Percentiles rank a stretch among this genome's conserved stretches.
Evolutionary conservation across 2,329 filamentous ascomycete genomes (phyloP).

Genomic region (Neospermospora avenae): DNA sequence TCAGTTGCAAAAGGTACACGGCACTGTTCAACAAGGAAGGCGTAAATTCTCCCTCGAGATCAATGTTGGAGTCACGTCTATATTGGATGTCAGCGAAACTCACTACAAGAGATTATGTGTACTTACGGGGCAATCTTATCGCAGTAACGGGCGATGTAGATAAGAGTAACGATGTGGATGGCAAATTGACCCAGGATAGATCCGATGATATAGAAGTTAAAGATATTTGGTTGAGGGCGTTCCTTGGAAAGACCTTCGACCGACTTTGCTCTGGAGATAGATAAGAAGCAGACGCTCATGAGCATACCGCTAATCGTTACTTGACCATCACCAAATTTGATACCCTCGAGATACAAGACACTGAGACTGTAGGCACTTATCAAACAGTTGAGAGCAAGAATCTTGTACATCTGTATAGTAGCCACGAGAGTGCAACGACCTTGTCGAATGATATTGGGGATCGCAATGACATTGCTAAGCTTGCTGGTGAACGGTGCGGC

Average conservation of each 20-base stretch:
- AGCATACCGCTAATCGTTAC: conserved; percentile 99
- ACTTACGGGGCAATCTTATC: conserved; percentile 81
- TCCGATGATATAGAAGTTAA: conserved; percentile 98
- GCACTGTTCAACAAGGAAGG: conserved; percentile 95
- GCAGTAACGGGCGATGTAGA: conserved; percentile 90
- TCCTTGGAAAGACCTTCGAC: conserved; percentile 96
- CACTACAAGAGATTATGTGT: neutral
- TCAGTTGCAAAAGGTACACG: conserved; percentile 94
- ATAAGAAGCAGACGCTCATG: conserved; percentile 99
- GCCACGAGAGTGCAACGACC: conserved; percentile 96
- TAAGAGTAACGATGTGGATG: conserved; percentile 87
- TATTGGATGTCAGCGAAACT: conserved; percentile 25
- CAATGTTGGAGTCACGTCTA: conserved; percentile 60
- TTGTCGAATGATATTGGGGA: conserved; percentile 97
- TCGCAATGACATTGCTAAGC: conserved; percentile 91
- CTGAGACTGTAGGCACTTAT: conserved; percentile 97
- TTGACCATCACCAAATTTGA: conserved; percentile 98
- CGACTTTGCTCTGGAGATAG: conserved; percentile 94
- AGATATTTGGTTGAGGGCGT: conserved; percentile 96
- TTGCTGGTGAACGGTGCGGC: conserved; percentile 98
- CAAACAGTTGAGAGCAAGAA: conserved; percentile 92
- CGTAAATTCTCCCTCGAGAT: conserved; percentile 91
- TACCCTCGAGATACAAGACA: conserved; percentile 94
- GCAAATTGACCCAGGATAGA: conserved; percentile 97
- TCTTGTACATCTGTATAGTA: conserved; percentile 99